Evolutionary conservation across 495 filamentous ascomycete genomes (phyloP), one percentile per base, ranked within the genome.

Genomic region (Penicillium psychrofluorescens): DNA sequence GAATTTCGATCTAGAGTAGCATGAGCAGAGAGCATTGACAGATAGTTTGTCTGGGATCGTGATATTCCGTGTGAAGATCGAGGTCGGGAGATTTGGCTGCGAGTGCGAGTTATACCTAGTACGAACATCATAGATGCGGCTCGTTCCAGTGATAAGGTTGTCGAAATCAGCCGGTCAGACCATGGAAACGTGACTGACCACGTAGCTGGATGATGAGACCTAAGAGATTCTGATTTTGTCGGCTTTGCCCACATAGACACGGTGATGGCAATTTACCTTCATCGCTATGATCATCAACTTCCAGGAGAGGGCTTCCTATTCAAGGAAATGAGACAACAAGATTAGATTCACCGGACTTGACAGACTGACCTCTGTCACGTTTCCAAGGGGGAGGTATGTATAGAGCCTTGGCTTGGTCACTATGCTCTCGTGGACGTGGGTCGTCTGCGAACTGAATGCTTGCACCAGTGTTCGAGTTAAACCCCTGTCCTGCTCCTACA

Each of bases 1-100:
- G 86, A 90, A 57, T 92, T 92, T 29, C 88, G 72, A 15, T 85
- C 87, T 22, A 90, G 53, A 0, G 87, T 91, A 6, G 85, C 61
- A 7, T 56, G 53, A 2, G 55, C 54, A 3, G 55, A 64, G 9
- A 64, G 51, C 13, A 48, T 44, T 3, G 61, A 58, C 44, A 64
- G 45, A 15, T 50, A 22, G 22, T 6, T 22, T 22, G 22, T 22
- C 22, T 6, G 22, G 22, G 22, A 22, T 22, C 4, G 22, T 22
- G 22, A 6, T 22, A 22, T 22, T 22, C 22, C 22, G 22, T 22
- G 22, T 22, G 22, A 22, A 22, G 22, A 22, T 22, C 2, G 22
- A 22, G 22, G 22, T 6, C 22, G 22, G 22, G 22, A 6, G 4
- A 22, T 22, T 6, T 22, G 22, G 22, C 22, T 22, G 22, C 22